A percentile compares a stretch with the other conserved stretches of the same genome.
Conservation (phyloP, 164 flowering plant genomes). For the Chimonanthus praecox region DNA sequence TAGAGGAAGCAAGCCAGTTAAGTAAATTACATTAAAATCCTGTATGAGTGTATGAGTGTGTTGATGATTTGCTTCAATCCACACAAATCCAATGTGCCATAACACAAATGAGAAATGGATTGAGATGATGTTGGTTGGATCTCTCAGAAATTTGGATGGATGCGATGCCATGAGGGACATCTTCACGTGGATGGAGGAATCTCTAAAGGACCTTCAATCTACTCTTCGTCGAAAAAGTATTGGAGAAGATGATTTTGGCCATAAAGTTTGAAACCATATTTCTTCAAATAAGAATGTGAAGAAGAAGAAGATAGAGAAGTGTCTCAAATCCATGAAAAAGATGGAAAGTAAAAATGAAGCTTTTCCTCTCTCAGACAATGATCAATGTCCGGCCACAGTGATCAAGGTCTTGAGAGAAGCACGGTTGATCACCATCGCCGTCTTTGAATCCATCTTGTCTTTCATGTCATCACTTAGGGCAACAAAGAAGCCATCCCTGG, state of each 20-base stretch:
- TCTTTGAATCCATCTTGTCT: slow-evolving; percentile 29
- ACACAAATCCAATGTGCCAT: slow-evolving; percentile 15
- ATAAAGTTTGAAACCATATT: slow-evolving; percentile 17
- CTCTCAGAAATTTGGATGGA: slow-evolving; percentile 32
- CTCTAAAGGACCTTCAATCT: slow-evolving; percentile 19
- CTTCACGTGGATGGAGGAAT: slow-evolving; percentile 26
- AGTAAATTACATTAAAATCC: too few relatives aligned
- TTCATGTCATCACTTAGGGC: slow-evolving; percentile 23
- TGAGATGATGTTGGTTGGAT: slow-evolving; percentile 28
- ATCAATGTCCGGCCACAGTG: slow-evolving; percentile 8
- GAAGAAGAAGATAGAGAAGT: slow-evolving; percentile 26
- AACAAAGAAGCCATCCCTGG: slow-evolving; percentile 25
- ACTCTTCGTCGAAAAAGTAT: slow-evolving; percentile 26
- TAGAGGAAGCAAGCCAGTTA: too few relatives aligned
- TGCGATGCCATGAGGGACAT: slow-evolving; percentile 28
- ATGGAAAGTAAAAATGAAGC: slow-evolving; percentile 5
- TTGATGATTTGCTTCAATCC: slow-evolving; percentile 20
- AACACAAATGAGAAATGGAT: slow-evolving; percentile 17
- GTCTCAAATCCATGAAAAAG: slow-evolving; percentile 23
- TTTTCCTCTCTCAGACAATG: not conserved
- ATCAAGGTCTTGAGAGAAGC: slow-evolving; percentile 32
- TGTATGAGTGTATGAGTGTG: slow-evolving; percentile 9
- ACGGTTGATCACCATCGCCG: slow-evolving; percentile 15
- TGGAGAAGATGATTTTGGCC: slow-evolving; percentile 8
- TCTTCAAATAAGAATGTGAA: slow-evolving; percentile 28